A percentile compares a stretch with the other conserved stretches of the same genome.
Conservation (phyloP, 345 rosid species). For the Reutealis trisperma region DNA sequence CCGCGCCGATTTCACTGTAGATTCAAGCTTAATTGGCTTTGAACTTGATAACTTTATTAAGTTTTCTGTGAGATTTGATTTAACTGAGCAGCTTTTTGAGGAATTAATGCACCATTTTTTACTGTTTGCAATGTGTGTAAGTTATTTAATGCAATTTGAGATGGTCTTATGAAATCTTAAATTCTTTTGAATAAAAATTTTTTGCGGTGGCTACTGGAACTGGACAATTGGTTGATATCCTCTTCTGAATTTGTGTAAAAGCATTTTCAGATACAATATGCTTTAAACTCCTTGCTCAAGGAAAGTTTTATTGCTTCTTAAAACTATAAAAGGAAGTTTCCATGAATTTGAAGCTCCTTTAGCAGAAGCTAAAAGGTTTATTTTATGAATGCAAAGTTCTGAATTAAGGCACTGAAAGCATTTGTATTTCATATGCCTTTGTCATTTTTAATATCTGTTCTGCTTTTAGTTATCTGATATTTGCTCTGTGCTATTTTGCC, state of each 20-base stretch:
- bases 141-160: neutral
- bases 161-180: neutral
- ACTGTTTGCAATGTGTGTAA: neutral
- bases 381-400: neutral
- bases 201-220: neutral
- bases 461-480: constrained; percentile 13
- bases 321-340: neutral
- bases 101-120: neutral
- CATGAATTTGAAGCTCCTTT: neutral
- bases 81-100: neutral
- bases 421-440: neutral
- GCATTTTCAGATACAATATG: neutral
- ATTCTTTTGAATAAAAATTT: neutral
- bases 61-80: constrained; percentile 5
- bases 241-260: neutral
- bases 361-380: neutral
- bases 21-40: constrained; percentile 1
- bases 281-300: neutral
- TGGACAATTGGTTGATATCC: neutral
- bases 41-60: neutral
- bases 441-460: neutral
- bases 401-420: neutral
- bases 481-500: constrained; percentile 7
- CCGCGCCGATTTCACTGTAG: neutral
- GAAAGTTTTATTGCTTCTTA: neutral